These are phyloP conservation scores for Novymonas esmeraldas DNA, from an alignment of 208 protist species.

Conservation along the genomic window DNA sequence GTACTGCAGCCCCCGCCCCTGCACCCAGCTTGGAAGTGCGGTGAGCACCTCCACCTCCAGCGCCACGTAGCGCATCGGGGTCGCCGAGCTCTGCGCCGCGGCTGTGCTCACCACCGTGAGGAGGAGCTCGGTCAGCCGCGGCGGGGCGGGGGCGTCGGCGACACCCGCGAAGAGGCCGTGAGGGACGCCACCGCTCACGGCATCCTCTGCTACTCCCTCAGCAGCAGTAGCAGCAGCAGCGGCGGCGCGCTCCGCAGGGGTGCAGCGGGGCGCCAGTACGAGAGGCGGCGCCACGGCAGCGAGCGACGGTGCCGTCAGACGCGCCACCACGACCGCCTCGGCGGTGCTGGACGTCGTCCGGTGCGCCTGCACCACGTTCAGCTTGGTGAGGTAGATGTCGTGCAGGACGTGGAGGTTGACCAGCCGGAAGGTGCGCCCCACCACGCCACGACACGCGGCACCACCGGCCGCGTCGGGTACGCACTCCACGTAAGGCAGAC, in stretches of 20 bases:
- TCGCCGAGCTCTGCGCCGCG: not conserved
- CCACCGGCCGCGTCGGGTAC: not conserved
- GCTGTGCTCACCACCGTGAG: not conserved
- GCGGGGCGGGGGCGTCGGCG: not conserved
- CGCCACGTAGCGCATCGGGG: slow-evolving; percentile 7
- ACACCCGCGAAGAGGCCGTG: too few species aligned
- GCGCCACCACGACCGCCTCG: too few species aligned
- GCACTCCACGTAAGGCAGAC: slow-evolving; percentile 17
- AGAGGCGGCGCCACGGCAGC: slow-evolving; percentile 10
- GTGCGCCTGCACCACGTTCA: slow-evolving; percentile 4
- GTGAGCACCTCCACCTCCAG: slow-evolving; percentile 18
- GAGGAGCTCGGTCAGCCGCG: slow-evolving; percentile 6
- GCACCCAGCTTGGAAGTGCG: slow-evolving; percentile 1
- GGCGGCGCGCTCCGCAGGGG: slow-evolving; percentile 12
- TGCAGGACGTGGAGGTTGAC: slow-evolving; percentile 13
- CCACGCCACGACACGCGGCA: not conserved
- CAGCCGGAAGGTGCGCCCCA: slow-evolving; percentile 9
- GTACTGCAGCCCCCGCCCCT: not conserved
- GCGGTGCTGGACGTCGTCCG: not conserved
- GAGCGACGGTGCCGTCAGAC: not conserved
- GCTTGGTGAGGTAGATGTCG: slow-evolving; percentile 14
- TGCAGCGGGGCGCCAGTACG: slow-evolving; percentile 8
- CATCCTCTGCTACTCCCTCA: not conserved
- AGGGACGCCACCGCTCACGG: too few species aligned
- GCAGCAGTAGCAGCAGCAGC: not conserved